Base-by-base conservation (phyloP, 179 eudicot genomes). In the Camellia oleifera region DNA sequence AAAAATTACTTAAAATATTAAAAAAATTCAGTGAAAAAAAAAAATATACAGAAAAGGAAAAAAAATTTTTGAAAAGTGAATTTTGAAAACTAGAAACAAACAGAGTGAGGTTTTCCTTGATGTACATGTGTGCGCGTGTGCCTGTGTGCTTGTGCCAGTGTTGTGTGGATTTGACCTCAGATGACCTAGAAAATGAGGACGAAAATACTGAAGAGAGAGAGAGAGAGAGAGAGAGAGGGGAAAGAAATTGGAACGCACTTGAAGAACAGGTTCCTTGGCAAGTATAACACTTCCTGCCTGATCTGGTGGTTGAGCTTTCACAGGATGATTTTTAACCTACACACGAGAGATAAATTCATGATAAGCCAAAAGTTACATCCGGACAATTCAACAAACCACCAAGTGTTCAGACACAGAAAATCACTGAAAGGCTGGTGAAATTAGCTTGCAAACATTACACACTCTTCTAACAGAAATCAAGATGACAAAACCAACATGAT, bases 231-330 rank as follows among this genome's bases (percentile, higher is more conserved):
- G 13, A 20, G 3, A 44, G 46, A 63, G 45, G 6, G 9, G 45
- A 17, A 4, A 73, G 7, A 40, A 70, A 56, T 5, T 54, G 60
- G 60, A 77, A 71, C 77, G 65, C 78, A 96, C 99, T 92, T 90
- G 93, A 83, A 97, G 85, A 81, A 87, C 90, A 14, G 99, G 97
- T 84, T 97, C 95, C 87, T 94, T 97, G 81, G 95, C 89, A 70
- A 97, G 93, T 75, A 97, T 94, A 70, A 90, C 92, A 64, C 91
- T 91, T 84, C 97, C 98, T 63, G 98, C 81, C 82, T 83, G 95
- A 81, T 92, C 99, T 5, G 89, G 67, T 7, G 91, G 86, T 83
- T 94, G 99, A 81, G 94, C 87, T 88, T 97, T 94, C 74, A 97
- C 92, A 4, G 98, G 98, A 85, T 97, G 98, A 77, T 78, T 87